Conservation (phyloP, 2,329 filamentous ascomycete genomes). For the Neopestalotiopsis sp. region DNA sequence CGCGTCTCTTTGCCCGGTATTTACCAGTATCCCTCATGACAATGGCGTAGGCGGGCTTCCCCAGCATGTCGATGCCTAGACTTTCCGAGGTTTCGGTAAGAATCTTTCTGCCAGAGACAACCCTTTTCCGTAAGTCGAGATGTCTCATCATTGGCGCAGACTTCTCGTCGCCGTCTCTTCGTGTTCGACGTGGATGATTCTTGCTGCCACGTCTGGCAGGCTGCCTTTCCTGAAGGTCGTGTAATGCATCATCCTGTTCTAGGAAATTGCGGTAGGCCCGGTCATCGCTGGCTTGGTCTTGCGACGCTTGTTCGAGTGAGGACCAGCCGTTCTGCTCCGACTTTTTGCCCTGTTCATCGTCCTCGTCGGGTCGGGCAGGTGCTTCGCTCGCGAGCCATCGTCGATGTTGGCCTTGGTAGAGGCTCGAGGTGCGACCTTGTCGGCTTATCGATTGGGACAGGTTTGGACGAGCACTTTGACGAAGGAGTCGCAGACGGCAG, state of each 20-base stretch:
- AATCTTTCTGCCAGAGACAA: conserved; percentile 31
- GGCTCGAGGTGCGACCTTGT: not conserved
- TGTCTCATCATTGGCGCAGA: conserved; percentile 18
- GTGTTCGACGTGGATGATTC: not conserved
- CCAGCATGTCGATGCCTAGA: conserved; percentile 42
- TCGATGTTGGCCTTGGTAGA: conserved; percentile 6
- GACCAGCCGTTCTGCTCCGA: not conserved
- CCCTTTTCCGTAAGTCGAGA: conserved; percentile 25
- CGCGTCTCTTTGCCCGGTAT: conserved; percentile 19
- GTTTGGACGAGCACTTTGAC: conserved; percentile 25
- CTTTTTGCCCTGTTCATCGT: conserved; percentile 3
- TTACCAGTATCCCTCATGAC: conserved; percentile 48
- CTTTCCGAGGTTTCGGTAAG: conserved; percentile 28
- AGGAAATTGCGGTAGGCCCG: not conserved
- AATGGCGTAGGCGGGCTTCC: conserved; percentile 50
- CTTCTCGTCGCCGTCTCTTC: not conserved
- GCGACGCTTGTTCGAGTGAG: not conserved
- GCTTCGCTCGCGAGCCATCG: conserved; percentile 21
- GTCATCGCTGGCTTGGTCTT: not conserved
- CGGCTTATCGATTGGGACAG: conserved; percentile 19
- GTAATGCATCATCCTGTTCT: conserved; percentile 4
- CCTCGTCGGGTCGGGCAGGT: not conserved
- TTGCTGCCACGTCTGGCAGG: not conserved
- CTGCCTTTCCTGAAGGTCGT: not conserved
- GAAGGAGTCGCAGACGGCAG: conserved; percentile 43